phyloP scores from a whole-genome alignment of 2,329 filamentous ascomycete species.

The Gnomoniopsis smithogilvyi region DNA sequence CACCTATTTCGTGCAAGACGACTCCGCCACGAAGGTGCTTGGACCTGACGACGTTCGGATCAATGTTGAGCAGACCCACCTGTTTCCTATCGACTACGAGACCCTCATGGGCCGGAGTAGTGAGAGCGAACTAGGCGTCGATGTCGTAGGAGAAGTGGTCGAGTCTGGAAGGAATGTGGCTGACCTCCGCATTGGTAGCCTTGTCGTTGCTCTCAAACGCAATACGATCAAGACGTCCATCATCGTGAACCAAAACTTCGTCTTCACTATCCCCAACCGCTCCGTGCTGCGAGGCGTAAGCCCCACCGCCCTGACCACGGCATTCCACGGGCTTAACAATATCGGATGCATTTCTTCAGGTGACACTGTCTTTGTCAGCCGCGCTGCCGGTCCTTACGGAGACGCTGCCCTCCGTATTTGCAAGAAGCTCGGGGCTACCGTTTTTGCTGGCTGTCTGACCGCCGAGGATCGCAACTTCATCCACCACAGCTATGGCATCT shows the following conservation, averaged over 20 bases:
- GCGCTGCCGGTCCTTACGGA: conserved; percentile 40
- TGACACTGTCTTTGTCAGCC: conserved; percentile 40
- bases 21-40: conserved; percentile 18
- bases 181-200: conserved; percentile 33
- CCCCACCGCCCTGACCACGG: conserved; percentile 38
- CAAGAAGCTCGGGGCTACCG: conserved; percentile 31
- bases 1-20: conserved; percentile 21
- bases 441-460: conserved; percentile 39
- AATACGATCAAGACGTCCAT: conserved; percentile 34
- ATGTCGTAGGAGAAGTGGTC: conserved; percentile 37
- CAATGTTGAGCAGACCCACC: conserved; percentile 31
- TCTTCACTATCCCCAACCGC: conserved; percentile 24
- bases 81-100: conserved; percentile 36
- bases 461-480: conserved; percentile 36
- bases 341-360: conserved; percentile 25
- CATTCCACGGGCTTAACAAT: conserved; percentile 38
- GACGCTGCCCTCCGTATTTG: conserved; percentile 42
- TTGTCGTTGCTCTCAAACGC: conserved; percentile 38
- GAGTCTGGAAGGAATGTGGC: conserved; percentile 31
- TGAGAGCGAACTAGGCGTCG: conserved; percentile 34
- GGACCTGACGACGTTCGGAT: conserved; percentile 36
- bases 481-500: conserved; percentile 29
- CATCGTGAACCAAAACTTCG: conserved; percentile 33
- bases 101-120: conserved; percentile 29
- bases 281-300: conserved; percentile 24